A percentile compares a stretch with the other conserved stretches of the same genome.
These are phyloP conservation scores for Talaromyces verruculosus DNA, from an alignment of 2,329 filamentous ascomycete genomes.

Conservation along the genomic window DNA sequence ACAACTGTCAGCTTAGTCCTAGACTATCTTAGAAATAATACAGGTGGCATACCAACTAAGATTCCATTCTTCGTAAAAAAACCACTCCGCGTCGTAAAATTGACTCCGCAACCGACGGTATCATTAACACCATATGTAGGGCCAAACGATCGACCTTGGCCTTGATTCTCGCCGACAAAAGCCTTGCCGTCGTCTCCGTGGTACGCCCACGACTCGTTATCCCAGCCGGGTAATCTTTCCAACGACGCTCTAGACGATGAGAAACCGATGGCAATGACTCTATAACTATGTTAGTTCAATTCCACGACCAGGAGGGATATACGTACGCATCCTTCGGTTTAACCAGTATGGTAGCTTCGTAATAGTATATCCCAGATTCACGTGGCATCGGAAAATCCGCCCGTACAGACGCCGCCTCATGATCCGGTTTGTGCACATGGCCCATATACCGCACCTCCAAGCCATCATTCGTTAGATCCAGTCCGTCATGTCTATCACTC, in stretches of 20 bases:
- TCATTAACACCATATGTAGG: constrained; percentile 60
- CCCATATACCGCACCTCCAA: constrained; percentile 66
- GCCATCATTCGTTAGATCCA: constrained; percentile 75
- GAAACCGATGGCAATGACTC: constrained; percentile 59
- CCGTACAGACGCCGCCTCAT: constrained; percentile 79
- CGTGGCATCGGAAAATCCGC: constrained; percentile 83
- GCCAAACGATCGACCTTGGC: constrained; percentile 58
- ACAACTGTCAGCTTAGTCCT: constrained; percentile 10
- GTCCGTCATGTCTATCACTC: constrained; percentile 67
- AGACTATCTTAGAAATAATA: not conserved
- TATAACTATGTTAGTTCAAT: not conserved
- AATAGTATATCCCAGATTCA: constrained; percentile 94
- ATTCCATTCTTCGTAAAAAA: constrained; percentile 68
- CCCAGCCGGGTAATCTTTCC: constrained; percentile 64
- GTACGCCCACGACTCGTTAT: constrained; percentile 65
- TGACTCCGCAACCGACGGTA: constrained; percentile 64
- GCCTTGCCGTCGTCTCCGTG: constrained; percentile 66
- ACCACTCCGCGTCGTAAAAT: constrained; percentile 60
- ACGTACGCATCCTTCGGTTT: constrained; percentile 67
- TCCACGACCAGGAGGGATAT: not conserved
- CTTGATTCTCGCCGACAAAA: constrained; percentile 59
- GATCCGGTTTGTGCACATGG: constrained; percentile 57
- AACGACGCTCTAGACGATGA: constrained; percentile 59
- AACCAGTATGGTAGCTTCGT: constrained; percentile 68
- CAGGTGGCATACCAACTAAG: constrained; percentile 52